Percentiles rank a stretch among this genome's conserved stretches.
These are phyloP conservation scores for Thymus mandschuricus DNA, from an alignment of 257 asterid species.

Conservation along the genomic window DNA sequence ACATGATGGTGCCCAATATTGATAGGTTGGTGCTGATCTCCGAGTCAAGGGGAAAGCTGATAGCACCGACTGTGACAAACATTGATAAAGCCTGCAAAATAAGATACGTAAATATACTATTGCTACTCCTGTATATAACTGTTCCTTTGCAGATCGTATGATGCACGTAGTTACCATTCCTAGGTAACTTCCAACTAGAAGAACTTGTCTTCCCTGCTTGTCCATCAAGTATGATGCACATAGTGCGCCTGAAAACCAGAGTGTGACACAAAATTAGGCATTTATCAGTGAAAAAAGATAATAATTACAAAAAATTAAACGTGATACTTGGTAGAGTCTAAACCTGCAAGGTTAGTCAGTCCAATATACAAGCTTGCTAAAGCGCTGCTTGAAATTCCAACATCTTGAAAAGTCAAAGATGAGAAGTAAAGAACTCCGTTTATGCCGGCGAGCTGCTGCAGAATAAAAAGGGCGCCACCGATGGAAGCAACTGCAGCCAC, in stretches of 20 bases:
- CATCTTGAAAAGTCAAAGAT: slow-evolving; percentile 78
- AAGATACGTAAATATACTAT: slow-evolving; percentile 7
- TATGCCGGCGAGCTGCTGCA: slow-evolving; percentile 87
- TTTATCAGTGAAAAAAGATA: background rate
- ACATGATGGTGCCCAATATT: slow-evolving; percentile 72
- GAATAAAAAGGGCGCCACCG: slow-evolving; percentile 81
- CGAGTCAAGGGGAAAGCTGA: slow-evolving; percentile 55
- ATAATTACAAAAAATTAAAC: background rate
- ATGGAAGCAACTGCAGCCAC: slow-evolving; percentile 69
- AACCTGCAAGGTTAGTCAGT: slow-evolving; percentile 79
- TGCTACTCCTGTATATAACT: background rate
- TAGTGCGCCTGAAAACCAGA: slow-evolving; percentile 62
- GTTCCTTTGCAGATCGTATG: background rate
- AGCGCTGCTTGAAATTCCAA: slow-evolving; percentile 75
- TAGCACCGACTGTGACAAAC: slow-evolving; percentile 58
- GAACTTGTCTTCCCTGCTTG: slow-evolving; percentile 74
- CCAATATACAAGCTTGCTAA: slow-evolving; percentile 77
- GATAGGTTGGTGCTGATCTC: slow-evolving; percentile 63
- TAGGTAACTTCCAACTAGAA: slow-evolving; percentile 76
- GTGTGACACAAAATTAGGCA: slow-evolving; percentile 21
- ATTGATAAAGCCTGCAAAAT: slow-evolving; percentile 71
- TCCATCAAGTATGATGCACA: slow-evolving; percentile 82
- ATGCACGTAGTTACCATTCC: slow-evolving; percentile 62
- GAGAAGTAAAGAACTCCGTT: slow-evolving; percentile 90
- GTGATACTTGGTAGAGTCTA: slow-evolving; percentile 17